These are phyloP conservation scores for Kalaharituber pfeilii DNA, from an alignment of 2,329 filamentous ascomycete genomes.

Conservation along the genomic window DNA sequence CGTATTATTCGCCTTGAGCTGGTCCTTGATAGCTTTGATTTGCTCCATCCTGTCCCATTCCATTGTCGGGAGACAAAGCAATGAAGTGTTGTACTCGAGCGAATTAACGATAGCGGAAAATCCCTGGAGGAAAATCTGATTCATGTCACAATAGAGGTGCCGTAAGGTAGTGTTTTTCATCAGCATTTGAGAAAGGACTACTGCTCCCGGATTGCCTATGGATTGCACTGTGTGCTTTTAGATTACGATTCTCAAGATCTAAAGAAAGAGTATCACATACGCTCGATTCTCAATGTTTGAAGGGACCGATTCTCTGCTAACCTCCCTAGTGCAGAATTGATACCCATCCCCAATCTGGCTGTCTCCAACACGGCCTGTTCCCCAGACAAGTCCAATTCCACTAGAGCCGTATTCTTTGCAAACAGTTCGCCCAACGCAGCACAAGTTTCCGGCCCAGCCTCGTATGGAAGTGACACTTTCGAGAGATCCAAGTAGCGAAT, in stretches of 20 bases:
- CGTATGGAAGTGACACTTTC: slow-evolving; percentile 50
- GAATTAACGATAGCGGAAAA: slow-evolving; percentile 53
- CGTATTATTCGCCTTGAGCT: slow-evolving; percentile 13
- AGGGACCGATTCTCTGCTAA: slow-evolving; percentile 46
- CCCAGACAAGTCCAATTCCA: slow-evolving; percentile 52
- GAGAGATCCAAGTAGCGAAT: slow-evolving; percentile 51
- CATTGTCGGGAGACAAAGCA: slow-evolving; percentile 47
- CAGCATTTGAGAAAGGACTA: slow-evolving; percentile 49
- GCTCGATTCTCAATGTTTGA: slow-evolving; percentile 45
- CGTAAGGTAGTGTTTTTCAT: slow-evolving; percentile 44
- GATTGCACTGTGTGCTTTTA: slow-evolving; percentile 35
- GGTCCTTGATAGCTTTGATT: slow-evolving; percentile 31
- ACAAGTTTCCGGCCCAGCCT: slow-evolving; percentile 50
- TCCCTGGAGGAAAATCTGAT: slow-evolving; percentile 52
- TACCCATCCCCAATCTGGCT: slow-evolving; percentile 48
- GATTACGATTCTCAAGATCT: slow-evolving; percentile 11
- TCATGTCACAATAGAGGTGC: slow-evolving; percentile 54
- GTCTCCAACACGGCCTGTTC: slow-evolving; percentile 55
- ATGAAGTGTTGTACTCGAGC: slow-evolving; percentile 45
- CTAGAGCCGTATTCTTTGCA: slow-evolving; percentile 46
- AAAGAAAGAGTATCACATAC: slow-evolving; percentile 12
- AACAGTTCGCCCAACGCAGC: slow-evolving; percentile 46
- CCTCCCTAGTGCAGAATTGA: slow-evolving; percentile 48
- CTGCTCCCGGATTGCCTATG: slow-evolving; percentile 50
- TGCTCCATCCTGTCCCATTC: slow-evolving; percentile 43